A percentile compares a stretch with the other conserved stretches of the same genome.
Evolutionary conservation across 495 filamentous ascomycete species (phyloP).

Genomic region (Hamigera avellanea): DNA sequence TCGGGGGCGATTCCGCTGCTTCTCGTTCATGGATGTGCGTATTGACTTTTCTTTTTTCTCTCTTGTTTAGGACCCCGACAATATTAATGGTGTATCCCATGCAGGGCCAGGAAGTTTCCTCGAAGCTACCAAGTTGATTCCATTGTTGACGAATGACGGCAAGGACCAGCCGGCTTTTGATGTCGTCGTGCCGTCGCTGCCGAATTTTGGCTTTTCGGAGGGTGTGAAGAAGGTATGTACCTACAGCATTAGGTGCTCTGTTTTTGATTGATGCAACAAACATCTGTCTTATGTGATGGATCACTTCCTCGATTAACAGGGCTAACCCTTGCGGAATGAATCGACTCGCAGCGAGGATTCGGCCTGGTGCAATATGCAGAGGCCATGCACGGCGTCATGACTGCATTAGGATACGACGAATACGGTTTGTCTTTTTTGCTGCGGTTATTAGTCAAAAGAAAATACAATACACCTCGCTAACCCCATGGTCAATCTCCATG

Average conservation of each 20-base stretch:
- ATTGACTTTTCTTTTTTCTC: not conserved
- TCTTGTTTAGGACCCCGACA: no score
- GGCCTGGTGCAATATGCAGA: conserved; percentile 32
- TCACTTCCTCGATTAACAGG: no score
- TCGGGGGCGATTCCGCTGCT: conserved; percentile 45
- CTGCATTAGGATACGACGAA: conserved; percentile 28
- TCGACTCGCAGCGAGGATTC: conserved; percentile 22
- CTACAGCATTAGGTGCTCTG: not conserved
- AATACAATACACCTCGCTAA: not conserved
- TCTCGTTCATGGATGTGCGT: conserved; percentile 48
- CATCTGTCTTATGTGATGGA: no score
- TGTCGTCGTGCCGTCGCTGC: conserved; percentile 58
- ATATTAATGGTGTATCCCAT: no score
- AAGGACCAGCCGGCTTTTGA: conserved; percentile 47
- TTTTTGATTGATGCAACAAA: no score
- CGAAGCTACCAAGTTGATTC: conserved; percentile 52
- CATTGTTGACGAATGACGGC: conserved; percentile 36
- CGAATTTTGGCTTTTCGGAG: conserved; percentile 60
- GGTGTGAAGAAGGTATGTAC: conserved; percentile 38
- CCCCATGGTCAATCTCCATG: not conserved
- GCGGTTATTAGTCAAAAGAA: not conserved
- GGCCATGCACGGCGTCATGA: conserved; percentile 32
- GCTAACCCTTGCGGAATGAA: no score
- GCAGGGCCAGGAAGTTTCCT: conserved; percentile 64
- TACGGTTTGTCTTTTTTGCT: conserved; percentile 18